Conservation (phyloP, 331 rosid species). For the Malus hybrid region DNA sequence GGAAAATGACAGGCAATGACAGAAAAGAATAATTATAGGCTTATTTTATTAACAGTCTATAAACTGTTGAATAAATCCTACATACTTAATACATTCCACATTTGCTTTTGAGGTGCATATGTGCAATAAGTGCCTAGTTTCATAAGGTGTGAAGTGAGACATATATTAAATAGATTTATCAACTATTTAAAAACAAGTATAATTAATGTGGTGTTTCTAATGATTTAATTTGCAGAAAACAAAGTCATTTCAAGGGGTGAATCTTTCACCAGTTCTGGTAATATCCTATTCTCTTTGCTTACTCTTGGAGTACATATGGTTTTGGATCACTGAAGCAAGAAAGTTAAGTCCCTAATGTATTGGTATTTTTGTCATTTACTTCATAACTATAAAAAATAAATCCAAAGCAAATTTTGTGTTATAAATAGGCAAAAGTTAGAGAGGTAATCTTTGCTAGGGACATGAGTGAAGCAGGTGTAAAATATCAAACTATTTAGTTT, state of each 20-base stretch:
- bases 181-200: no score
- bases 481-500: no score
- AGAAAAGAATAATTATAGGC: no score
- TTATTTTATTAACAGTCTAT: no score
- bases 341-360: background rate
- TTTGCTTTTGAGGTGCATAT: conserved; percentile 43
- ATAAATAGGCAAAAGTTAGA: no score
- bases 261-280: conserved; percentile 15
- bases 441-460: no score
- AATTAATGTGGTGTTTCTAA: background rate
- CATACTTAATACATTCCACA: no score
- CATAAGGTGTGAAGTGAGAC: background rate
- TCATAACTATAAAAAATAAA: background rate
- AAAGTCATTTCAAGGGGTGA: conserved; percentile 29
- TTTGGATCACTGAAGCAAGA: background rate
- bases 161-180: background rate
- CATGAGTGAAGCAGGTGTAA: no score
- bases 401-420: no score
- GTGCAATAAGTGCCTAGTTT: conserved; percentile 47
- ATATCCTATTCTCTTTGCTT: conserved; percentile 22
- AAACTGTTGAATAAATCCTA: no score
- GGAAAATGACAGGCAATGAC: background rate
- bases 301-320: conserved; percentile 10
- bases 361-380: background rate
- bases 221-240: conserved; percentile 40